A percentile compares a stretch with the other conserved stretches of the same genome.
Evolutionary conservation across 805 yeast species (phyloP).

Genomic region (Starmerella floricola): DNA sequence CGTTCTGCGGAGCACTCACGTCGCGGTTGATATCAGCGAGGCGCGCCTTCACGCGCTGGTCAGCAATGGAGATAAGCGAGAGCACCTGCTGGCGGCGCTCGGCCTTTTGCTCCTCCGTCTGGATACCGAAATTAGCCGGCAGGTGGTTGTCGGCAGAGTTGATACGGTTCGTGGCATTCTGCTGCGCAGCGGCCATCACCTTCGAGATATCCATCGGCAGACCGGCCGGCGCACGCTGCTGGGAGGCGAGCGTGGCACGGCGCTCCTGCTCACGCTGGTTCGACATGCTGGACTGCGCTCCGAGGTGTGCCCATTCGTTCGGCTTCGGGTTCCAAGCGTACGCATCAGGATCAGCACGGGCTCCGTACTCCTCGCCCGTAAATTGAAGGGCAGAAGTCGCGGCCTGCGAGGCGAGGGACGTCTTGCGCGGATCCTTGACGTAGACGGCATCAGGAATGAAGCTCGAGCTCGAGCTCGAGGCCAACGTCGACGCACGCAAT

Average conservation of each 20-base stretch:
- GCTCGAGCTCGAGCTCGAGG: conserved; percentile 24
- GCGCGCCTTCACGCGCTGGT: conserved; percentile 24
- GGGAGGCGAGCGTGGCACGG: conserved; percentile 5
- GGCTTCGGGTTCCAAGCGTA: conserved; percentile 25
- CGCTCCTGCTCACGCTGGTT: conserved; percentile 12
- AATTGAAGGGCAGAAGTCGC: conserved; percentile 27
- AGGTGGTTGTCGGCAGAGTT: conserved; percentile 19
- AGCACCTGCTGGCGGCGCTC: conserved; percentile 24
- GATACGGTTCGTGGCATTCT: conserved; percentile 24
- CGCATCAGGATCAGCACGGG: conserved; percentile 29
- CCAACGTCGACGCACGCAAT: conserved; percentile 29
- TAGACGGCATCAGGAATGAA: conserved; percentile 22
- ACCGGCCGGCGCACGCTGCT: conserved; percentile 8
- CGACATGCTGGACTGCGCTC: conserved; percentile 10
- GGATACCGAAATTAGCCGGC: conserved; percentile 18
- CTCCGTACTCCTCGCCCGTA: conserved; percentile 28
- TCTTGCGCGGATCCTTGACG: conserved; percentile 10
- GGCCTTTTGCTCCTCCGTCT: conserved; percentile 20
- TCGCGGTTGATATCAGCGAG: conserved; percentile 33
- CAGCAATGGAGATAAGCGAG: conserved; percentile 23
- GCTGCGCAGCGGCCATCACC: conserved; percentile 27
- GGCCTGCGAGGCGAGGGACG: conserved; percentile 25
- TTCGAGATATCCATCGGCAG: conserved; percentile 20
- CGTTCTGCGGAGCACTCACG: conserved; percentile 31
- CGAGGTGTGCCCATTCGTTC: conserved; percentile 18